Conservation (phyloP, 2,329 filamentous ascomycete species). For the Dactylellina haptotyla region DNA sequence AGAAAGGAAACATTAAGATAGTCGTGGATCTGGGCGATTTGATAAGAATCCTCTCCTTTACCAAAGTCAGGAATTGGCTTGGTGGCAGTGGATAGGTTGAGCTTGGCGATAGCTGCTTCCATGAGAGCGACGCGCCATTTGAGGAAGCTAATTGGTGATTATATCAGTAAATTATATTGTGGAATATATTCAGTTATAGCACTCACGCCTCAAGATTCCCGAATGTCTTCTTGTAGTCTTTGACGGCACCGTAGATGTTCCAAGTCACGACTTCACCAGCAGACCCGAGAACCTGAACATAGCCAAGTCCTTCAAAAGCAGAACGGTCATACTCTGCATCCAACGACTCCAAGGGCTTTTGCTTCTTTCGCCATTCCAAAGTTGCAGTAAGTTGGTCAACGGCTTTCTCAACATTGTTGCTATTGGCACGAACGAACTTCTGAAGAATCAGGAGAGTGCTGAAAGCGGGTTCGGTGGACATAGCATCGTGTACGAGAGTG, state of each 20-base stretch:
- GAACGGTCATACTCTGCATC: constrained; percentile 70
- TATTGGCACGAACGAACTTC: constrained; percentile 93
- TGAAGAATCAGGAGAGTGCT: constrained; percentile 71
- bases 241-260: constrained; percentile 91
- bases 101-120: constrained; percentile 81
- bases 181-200: not conserved
- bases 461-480: constrained; percentile 20
- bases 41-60: constrained; percentile 76
- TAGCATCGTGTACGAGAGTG: constrained; percentile 65
- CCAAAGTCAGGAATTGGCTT: constrained; percentile 75
- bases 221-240: constrained; percentile 82
- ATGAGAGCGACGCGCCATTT: constrained; percentile 89
- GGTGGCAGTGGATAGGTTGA: constrained; percentile 76
- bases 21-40: constrained; percentile 92
- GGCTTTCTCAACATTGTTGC: constrained; percentile 76
- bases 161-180: not conserved
- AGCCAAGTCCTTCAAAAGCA: constrained; percentile 83
- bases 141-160: constrained; percentile 73
- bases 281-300: constrained; percentile 76
- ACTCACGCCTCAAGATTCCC: constrained; percentile 81
- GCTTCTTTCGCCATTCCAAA: constrained; percentile 82
- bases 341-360: constrained; percentile 75
- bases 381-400: constrained; percentile 81
- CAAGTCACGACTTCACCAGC: constrained; percentile 78
- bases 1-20: constrained; percentile 89